phyloP scores from a whole-genome alignment of 1,284 basidiomycete genomes.

The Sporisorium reilianum region DNA sequence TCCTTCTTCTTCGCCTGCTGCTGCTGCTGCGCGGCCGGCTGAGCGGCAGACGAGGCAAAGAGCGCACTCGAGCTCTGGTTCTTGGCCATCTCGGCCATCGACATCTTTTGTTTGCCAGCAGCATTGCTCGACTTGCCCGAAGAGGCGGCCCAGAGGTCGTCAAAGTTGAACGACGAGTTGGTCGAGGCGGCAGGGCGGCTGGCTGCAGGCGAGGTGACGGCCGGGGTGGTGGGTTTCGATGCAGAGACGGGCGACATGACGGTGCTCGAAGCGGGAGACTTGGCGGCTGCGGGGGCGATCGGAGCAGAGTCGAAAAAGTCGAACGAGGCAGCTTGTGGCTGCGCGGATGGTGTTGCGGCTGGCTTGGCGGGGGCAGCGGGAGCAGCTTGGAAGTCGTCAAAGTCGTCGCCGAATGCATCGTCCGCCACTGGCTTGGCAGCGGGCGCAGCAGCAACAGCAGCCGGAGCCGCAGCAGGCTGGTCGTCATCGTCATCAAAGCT shows the following conservation, averaged over 20 bases:
- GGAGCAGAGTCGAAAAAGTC: slow-evolving; percentile 71
- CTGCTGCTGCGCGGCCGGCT: slow-evolving; percentile 26
- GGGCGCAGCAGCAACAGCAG: slow-evolving; percentile 60
- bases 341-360: slow-evolving; percentile 73
- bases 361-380: slow-evolving; percentile 72
- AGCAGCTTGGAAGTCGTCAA: slow-evolving; percentile 59
- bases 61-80: slow-evolving; percentile 60
- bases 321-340: slow-evolving; percentile 70
- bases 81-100: slow-evolving; percentile 69
- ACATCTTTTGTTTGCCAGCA: slow-evolving; percentile 60
- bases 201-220: slow-evolving; percentile 15
- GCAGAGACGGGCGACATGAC: slow-evolving; percentile 27
- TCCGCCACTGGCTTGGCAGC: slow-evolving; percentile 19
- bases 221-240: slow-evolving; percentile 31
- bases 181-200: slow-evolving; percentile 32
- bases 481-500: slow-evolving; percentile 79
- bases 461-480: slow-evolving; percentile 71
- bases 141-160: slow-evolving; percentile 90
- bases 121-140: slow-evolving; percentile 72
- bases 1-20: slow-evolving; percentile 53
- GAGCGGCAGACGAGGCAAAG: slow-evolving; percentile 27
- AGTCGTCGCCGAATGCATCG: slow-evolving; percentile 62
- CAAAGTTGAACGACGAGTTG: slow-evolving; percentile 74
- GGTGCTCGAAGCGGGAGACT: slow-evolving; percentile 17
- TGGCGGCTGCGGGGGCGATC: slow-evolving; percentile 9